Conservation (phyloP, 176 grass and related monocot genomes). For the Triticum turgidum region DNA sequence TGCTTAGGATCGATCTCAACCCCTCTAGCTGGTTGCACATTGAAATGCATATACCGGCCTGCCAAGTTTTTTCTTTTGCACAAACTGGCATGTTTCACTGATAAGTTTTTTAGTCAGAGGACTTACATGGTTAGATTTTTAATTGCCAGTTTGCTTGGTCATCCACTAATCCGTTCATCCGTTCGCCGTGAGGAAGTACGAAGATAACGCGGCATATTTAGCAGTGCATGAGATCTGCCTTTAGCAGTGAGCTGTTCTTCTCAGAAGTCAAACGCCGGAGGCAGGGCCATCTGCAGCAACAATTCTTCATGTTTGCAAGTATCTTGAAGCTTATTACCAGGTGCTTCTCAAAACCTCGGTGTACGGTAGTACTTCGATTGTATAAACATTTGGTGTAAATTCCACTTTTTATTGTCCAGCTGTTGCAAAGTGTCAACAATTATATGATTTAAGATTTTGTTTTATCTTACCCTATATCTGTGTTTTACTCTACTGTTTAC, state of each 20-base stretch:
- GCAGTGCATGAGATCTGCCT: conserved; percentile 3
- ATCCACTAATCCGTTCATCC: background rate
- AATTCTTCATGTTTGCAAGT: conserved; percentile 4
- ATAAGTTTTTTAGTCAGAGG: background rate
- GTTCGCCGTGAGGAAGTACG: too few relatives aligned
- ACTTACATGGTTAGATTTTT: background rate
- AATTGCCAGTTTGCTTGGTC: background rate
- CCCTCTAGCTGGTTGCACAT: background rate
- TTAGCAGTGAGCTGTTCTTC: conserved; percentile 24
- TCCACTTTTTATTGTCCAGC: background rate
- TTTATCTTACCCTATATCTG: background rate
- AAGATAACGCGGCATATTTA: conserved; percentile 8
- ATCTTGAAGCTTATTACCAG: background rate
- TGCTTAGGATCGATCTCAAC: background rate
- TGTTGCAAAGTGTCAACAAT: background rate
- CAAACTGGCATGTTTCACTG: background rate
- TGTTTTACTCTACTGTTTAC: background rate
- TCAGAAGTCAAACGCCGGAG: conserved; percentile 19
- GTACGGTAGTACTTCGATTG: background rate
- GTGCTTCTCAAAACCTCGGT: background rate
- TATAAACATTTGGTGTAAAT: background rate
- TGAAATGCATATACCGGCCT: background rate
- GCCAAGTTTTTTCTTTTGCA: background rate
- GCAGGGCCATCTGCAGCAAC: background rate
- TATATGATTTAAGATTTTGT: background rate